These are phyloP conservation scores for Saccharomyces hybrid DNA, from an alignment of 1,139 yeast genomes.

Conservation along the genomic window DNA sequence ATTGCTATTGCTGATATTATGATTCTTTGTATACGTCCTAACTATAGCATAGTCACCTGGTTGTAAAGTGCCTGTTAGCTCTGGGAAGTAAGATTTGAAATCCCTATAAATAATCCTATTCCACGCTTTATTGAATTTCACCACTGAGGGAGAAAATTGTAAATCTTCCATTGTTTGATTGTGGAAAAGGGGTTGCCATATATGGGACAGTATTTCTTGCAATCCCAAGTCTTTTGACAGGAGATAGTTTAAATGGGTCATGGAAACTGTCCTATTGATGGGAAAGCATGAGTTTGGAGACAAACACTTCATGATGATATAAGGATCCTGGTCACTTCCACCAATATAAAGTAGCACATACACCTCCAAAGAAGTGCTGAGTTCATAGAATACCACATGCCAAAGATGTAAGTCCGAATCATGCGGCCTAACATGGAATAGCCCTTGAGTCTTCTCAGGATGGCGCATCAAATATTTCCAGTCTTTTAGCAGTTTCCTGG, in stretches of 20 bases:
- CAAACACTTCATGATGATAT: slow-evolving; percentile 22
- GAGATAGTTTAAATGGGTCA: slow-evolving; percentile 19
- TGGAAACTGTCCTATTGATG: slow-evolving; percentile 22
- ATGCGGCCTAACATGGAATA: slow-evolving; percentile 25
- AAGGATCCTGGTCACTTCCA: slow-evolving; percentile 14
- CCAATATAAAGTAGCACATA: slow-evolving; percentile 21
- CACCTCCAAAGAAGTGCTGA: slow-evolving; percentile 15
- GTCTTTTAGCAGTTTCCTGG: slow-evolving; percentile 26
- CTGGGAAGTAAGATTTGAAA: slow-evolving; percentile 28
- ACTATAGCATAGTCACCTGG: slow-evolving; percentile 22
- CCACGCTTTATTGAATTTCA: slow-evolving; percentile 22
- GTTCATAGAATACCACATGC: slow-evolving; percentile 25
- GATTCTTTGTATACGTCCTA: slow-evolving; percentile 10
- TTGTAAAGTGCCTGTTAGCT: slow-evolving; percentile 19
- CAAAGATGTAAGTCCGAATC: slow-evolving; percentile 29
- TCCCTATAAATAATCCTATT: slow-evolving; percentile 27
- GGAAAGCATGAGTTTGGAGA: slow-evolving; percentile 28
- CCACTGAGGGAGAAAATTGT: slow-evolving; percentile 1
- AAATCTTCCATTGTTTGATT: slow-evolving; percentile 1
- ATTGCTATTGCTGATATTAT: slow-evolving; percentile 4
- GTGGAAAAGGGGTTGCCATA: slow-evolving; percentile 17
- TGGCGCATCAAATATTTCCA: slow-evolving; percentile 25
- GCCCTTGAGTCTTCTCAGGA: slow-evolving; percentile 1
- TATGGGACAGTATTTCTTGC: slow-evolving; percentile 17
- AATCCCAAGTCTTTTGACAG: slow-evolving; percentile 18